Evolutionary conservation across 768 basidiomycete genomes (phyloP).

Genomic region (Pholiota microspora): DNA sequence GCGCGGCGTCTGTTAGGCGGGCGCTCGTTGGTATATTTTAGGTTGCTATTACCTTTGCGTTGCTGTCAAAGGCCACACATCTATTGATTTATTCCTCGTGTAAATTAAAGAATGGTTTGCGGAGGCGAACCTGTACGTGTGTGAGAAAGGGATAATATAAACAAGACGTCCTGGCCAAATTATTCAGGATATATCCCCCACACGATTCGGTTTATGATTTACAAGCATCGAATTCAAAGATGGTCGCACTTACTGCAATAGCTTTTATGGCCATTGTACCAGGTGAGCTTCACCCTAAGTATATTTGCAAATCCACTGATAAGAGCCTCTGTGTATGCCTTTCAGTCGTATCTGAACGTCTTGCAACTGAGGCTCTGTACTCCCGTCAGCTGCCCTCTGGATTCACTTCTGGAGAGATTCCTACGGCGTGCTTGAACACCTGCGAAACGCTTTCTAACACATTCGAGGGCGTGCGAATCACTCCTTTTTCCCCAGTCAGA

Average conservation of each 20-base stretch:
- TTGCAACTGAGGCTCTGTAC: background rate
- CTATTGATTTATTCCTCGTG: too few relatives aligned
- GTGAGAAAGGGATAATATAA: background rate
- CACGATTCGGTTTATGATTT: background rate
- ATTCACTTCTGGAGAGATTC: conserved; percentile 12
- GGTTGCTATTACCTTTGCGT: too few relatives aligned
- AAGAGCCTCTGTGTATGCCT: background rate
- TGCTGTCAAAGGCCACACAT: too few relatives aligned
- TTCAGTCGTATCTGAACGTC: background rate
- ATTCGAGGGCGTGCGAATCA: background rate
- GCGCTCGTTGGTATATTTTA: too few relatives aligned
- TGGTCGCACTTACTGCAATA: background rate
- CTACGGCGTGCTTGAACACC: conserved; percentile 6
- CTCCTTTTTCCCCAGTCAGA: background rate
- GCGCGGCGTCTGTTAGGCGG: too few relatives aligned
- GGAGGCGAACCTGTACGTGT: background rate
- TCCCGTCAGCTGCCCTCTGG: conserved; percentile 11
- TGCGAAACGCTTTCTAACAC: conserved; percentile 7
- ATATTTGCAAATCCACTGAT: background rate
- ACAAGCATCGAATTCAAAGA: background rate
- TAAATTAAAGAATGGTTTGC: background rate
- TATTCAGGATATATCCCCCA: too few relatives aligned
- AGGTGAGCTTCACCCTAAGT: background rate
- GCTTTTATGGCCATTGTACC: background rate
- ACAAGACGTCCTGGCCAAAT: background rate